phyloP scores from a whole-genome alignment of 345 rosid species.

The Eucalyptus virginea region DNA sequence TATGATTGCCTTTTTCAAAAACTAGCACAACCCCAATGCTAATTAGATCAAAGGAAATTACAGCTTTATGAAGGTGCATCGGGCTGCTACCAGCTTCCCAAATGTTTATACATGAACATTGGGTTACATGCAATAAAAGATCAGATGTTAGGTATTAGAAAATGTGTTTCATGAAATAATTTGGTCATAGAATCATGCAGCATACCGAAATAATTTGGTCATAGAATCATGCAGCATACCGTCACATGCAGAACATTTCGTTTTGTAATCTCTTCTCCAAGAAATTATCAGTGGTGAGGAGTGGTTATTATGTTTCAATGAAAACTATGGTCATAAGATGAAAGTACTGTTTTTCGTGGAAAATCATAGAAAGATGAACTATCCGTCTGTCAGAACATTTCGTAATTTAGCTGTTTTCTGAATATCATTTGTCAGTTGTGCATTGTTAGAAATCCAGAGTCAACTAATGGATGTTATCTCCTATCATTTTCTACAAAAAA shows the following conservation, averaged over 20 bases:
- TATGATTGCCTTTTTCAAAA: neutral
- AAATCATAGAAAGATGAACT: neutral
- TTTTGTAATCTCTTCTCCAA: neutral
- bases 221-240: neutral
- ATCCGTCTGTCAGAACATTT: neutral
- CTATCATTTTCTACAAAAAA: neutral
- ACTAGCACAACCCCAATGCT: neutral
- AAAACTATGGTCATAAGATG: neutral
- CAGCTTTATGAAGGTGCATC: neutral
- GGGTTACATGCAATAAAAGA: neutral
- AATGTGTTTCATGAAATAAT: neutral
- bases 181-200: neutral
- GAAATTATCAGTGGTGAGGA: neutral
- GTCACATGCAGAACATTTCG: neutral
- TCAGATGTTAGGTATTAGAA: neutral
- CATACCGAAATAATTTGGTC: neutral
- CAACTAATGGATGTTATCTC: neutral
- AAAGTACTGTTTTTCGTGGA: neutral
- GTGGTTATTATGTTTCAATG: neutral
- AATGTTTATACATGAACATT: neutral
- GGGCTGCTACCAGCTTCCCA: neutral
- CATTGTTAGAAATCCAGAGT: neutral
- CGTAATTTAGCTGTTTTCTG: neutral
- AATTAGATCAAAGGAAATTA: neutral
- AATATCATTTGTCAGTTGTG: neutral